These are phyloP conservation scores for Diaporthe humulicola DNA, from an alignment of 2,329 filamentous ascomycete species.

Conservation along the genomic window DNA sequence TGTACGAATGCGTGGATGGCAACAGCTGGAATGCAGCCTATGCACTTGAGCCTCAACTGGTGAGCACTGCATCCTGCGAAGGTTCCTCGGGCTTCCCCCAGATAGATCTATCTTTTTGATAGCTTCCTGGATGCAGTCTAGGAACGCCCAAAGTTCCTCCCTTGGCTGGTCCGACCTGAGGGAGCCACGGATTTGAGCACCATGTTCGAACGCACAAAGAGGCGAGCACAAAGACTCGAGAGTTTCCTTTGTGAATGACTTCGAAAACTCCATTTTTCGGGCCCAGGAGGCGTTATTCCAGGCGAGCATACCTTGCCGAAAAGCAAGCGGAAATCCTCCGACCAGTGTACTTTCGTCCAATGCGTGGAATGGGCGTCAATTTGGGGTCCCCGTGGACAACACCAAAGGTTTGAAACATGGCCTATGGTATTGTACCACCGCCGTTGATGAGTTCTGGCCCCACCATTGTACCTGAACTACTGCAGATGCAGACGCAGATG, in stretches of 20 bases:
- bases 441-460: constrained; percentile 3
- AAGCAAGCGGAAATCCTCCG: constrained; percentile 24
- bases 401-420: constrained; percentile 35
- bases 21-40: constrained; percentile 39
- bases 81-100: constrained; percentile 9
- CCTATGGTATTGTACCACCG: constrained; percentile 30
- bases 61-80: constrained; percentile 24
- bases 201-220: constrained; percentile 32
- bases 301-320: constrained; percentile 3
- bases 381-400: constrained; percentile 14
- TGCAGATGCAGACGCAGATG: constrained; percentile 23
- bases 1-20: constrained; percentile 37
- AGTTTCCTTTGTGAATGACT: constrained; percentile 29
- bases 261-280: background rate
- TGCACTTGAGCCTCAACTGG: constrained; percentile 29
- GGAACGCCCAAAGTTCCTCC: constrained; percentile 27
- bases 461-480: constrained; percentile 31
- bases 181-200: constrained; percentile 22
- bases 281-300: constrained; percentile 24
- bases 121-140: constrained; percentile 18
- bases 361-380: constrained; percentile 13
- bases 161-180: constrained; percentile 16
- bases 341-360: constrained; percentile 33
- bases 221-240: constrained; percentile 32
- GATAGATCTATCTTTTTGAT: constrained; percentile 29